Evolutionary conservation across 352 stramenopile species (phyloP), one percentile per base, ranked within the genome.

Genomic region (Pythium phragmitis): DNA sequence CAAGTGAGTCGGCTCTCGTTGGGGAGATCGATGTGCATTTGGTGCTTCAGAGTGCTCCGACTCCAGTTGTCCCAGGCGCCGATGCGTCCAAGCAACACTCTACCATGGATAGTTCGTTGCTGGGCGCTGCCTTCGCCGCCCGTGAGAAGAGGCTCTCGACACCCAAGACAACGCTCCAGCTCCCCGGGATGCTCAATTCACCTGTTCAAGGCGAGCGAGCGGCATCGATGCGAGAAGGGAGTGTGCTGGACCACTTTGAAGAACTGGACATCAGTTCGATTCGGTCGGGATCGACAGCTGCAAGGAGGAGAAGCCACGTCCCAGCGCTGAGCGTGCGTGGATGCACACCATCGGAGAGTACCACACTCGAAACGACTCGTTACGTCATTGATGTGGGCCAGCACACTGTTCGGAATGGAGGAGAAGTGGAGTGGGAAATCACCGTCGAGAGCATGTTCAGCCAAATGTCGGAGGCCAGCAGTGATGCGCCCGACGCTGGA

Each of bases 341-440:
- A 0, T 96, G 87, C 53, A 96, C 87, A 1, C 87, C 87, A 13
- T 83, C 81, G 2, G 84, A 93, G 30, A 93, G 93, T 57, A 92
- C 85, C 8, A 79, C 80, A 2, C 77, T 96, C 1, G 83, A 94
- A 37, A 90, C 83, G 28, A 90, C 85, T 33, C 81, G 87, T 7
- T 96, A 91, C 59, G 77, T 94, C 21, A 92, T 96, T 37, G 87
- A 96, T 68, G 85, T 91, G 14, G 87, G 87, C 0, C 87, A 96
- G 47, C 87, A 96, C 62, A 96, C 85, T 4, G 82, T 96, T 53
- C 85, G 87, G 46, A 93, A 92, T 39, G 87, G 86, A 28, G 85
- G 84, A 61, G 86, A 94, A 69, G 80, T 96, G 19, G 87, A 96
- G 60, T 96, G 87, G 87, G 87, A 96, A 50, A 93, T 96, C 57